Evolutionary conservation across 805 yeast genomes (phyloP).

Genomic region (Cyberlindnera mrakii): DNA sequence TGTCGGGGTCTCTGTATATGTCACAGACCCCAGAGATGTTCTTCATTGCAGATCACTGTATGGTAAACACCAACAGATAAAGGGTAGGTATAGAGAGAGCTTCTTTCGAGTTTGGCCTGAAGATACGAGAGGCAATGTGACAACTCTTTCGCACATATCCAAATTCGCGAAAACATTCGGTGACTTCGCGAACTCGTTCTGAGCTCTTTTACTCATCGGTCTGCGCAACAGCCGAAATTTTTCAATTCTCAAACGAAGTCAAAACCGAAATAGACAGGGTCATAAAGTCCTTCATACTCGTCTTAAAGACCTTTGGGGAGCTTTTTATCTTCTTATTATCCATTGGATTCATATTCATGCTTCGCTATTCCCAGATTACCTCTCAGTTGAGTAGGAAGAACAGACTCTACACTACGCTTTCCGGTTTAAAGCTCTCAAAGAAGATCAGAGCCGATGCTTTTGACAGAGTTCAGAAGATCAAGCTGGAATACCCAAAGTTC

Average conservation of each 20-base stretch:
- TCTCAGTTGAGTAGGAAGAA: constrained; percentile 16
- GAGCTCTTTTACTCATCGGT: no score
- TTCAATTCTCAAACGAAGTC: no score
- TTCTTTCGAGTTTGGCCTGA: no score
- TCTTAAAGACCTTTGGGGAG: no score
- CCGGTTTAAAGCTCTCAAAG: constrained; percentile 44
- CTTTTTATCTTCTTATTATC: no score
- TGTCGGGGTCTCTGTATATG: constrained; percentile 37
- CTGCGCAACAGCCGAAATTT: no score
- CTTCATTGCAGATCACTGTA: background rate
- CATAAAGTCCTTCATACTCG: no score
- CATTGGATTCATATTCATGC: constrained; percentile 2
- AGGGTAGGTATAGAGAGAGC: background rate
- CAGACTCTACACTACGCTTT: constrained; percentile 28
- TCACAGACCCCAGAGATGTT: constrained; percentile 7
- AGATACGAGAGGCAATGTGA: no score
- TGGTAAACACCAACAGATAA: background rate
- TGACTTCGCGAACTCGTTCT: no score
- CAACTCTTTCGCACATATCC: no score
- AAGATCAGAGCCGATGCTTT: constrained; percentile 38
- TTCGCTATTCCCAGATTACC: constrained; percentile 5
- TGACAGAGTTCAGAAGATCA: constrained; percentile 28
- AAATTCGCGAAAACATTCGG: no score
- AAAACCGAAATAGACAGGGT: no score
- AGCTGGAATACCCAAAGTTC: constrained; percentile 42